Evolutionary conservation across 164 flowering plant genomes (phyloP), one percentile per base, ranked within the genome.

Genomic region (Piper longum): DNA sequence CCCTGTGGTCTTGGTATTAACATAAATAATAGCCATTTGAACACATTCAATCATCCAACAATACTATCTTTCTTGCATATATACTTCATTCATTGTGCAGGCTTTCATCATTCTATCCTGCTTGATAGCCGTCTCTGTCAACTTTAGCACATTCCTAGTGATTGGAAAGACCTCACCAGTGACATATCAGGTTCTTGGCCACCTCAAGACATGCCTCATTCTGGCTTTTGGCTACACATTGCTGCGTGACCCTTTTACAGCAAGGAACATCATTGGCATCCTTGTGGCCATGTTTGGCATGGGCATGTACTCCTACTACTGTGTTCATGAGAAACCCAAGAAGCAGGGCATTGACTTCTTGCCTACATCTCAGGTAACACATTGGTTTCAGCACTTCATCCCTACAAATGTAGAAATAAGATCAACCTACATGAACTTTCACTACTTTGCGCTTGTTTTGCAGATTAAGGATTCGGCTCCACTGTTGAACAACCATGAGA

Each of bases 101-200:
- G 82, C 68, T 42, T 89, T 89, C 72, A 88, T 93, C 57, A 59
- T 85, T 16, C 81, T 93, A 5, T 90, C 97, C 2, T 93, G 98
- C 74, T 4, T 89, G 64, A 93, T 93, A 36, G 71, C 98, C 0
- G 98, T 93, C 4, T 78, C 93, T 1, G 97, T 93, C 69, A 93
- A 93, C 81, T 89, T 93, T 66, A 93, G 97, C 80, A 93, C 98
- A 1, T 93, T 93, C 67, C 67, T 92, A 43, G 98, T 92, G 39
- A 85, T 92, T 3, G 98, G 98, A 3, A 92, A 92, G 80, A 92
- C 98, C 48, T 92, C 98, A 0, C 97, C 98, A 0, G 98, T 92
- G 3, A 92, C 98, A 44, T 92, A 92, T 54, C 98, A 92, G 76
- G 98, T 92, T 57, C 78, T 92, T 1, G 98, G 98, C n/a, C 98